These are phyloP conservation scores for Guillardia theta DNA, from an alignment of 78 protist species.

Conservation along the genomic window DNA sequence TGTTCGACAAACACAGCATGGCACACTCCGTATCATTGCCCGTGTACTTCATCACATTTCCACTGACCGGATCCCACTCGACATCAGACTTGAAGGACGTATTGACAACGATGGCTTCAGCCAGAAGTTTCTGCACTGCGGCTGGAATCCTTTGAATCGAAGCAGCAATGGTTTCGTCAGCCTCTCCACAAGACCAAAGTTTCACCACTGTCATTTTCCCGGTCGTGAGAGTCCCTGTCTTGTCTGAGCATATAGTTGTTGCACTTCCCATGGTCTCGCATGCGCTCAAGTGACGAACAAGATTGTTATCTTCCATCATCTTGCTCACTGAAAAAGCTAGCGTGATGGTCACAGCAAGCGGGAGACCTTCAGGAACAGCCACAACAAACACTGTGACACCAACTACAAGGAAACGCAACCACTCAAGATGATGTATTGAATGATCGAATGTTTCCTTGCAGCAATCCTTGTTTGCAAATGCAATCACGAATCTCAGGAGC, in stretches of 20 bases:
- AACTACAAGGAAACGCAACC: not conserved
- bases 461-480: not conserved
- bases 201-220: conserved; percentile 87
- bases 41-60: not conserved
- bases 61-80: not conserved
- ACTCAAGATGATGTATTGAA: not conserved
- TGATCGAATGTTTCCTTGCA: not conserved
- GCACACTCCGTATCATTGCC: conserved; percentile 42
- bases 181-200: not conserved
- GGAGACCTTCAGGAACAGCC: conserved; percentile 83
- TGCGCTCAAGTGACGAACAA: conserved; percentile 80
- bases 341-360: conserved; percentile 87
- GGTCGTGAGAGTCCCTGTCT: conserved; percentile 95
- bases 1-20: not conserved
- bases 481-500: not conserved
- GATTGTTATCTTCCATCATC: conserved; percentile 69
- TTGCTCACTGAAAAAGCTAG: conserved; percentile 86
- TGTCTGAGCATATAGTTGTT: conserved; percentile 80
- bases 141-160: not conserved
- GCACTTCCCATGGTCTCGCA: conserved; percentile 95
- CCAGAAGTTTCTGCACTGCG: not conserved
- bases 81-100: conserved; percentile 8
- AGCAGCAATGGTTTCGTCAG: not conserved
- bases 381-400: conserved; percentile 75
- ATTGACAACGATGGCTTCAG: not conserved